These are phyloP conservation scores for Staphylotrichum longicolle DNA, from an alignment of 495 filamentous ascomycete genomes.

Conservation along the genomic window DNA sequence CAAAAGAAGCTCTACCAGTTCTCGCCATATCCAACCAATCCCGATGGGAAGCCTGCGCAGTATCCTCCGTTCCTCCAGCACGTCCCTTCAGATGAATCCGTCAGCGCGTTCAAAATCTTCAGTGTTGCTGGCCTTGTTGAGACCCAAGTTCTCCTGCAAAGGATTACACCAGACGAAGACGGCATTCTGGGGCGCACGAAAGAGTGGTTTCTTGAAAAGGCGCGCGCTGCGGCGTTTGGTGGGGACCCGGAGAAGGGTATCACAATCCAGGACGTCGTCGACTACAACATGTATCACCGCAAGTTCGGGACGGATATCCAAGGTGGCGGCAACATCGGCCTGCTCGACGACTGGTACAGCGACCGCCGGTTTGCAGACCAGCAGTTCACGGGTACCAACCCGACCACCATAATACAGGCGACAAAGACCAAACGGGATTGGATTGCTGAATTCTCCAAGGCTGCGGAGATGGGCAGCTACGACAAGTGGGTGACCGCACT, in stretches of 20 bases:
- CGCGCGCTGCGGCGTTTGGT: conserved; percentile 27
- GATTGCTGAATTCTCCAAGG: conserved; percentile 38
- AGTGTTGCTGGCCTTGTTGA: conserved; percentile 34
- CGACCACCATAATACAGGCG: conserved; percentile 44
- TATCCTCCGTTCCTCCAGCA: conserved; percentile 41
- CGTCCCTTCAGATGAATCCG: conserved; percentile 30
- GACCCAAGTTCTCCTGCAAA: conserved; percentile 36
- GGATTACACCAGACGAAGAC: conserved; percentile 35
- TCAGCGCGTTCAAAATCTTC: conserved; percentile 34
- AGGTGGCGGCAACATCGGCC: conserved; percentile 43
- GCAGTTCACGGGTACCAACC: conserved; percentile 50
- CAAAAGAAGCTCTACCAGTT: conserved; percentile 36
- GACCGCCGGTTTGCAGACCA: conserved; percentile 53
- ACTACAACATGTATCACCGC: conserved; percentile 39
- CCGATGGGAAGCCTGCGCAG: conserved; percentile 27
- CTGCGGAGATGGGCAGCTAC: conserved; percentile 33
- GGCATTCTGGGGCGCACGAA: conserved; percentile 34
- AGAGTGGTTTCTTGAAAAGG: conserved; percentile 31
- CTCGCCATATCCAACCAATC: conserved; percentile 31
- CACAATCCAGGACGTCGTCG: conserved; percentile 41
- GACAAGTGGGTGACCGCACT: conserved; percentile 31
- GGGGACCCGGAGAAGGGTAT: conserved; percentile 36
- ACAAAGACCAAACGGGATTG: conserved; percentile 20
- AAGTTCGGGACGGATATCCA: conserved; percentile 42
- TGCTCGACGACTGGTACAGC: conserved; percentile 48